Percentiles rank a stretch among this genome's conserved stretches.
phyloP scores from a whole-genome alignment of 2,329 filamentous ascomycete genomes.

The Neonectria punicea region DNA sequence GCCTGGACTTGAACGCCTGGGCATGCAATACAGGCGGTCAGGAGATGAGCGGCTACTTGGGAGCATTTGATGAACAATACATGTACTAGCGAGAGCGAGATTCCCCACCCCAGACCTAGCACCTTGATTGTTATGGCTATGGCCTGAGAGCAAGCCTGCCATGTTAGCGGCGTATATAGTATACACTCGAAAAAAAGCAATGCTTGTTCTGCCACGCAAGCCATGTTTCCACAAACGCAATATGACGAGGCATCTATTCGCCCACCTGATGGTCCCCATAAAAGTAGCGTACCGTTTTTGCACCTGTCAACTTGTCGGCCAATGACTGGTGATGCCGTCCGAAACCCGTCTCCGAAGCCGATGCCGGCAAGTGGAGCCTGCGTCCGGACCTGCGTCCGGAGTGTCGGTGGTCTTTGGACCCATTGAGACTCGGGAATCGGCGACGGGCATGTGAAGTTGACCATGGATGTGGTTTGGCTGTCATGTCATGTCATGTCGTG shows the following conservation, averaged over 20 bases:
- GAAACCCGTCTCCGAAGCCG: slow-evolving; percentile 25
- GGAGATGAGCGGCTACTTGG: slow-evolving; percentile 31
- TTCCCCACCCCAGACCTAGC: neutral
- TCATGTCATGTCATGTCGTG: slow-evolving; percentile 7
- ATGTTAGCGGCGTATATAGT: neutral
- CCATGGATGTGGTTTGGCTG: slow-evolving; percentile 8
- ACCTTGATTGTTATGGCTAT: neutral
- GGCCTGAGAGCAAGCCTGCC: neutral
- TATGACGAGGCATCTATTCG: neutral
- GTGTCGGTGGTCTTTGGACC: slow-evolving; percentile 9
- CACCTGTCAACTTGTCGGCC: neutral
- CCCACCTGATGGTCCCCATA: neutral
- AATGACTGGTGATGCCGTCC: slow-evolving; percentile 20
- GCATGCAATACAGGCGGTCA: slow-evolving; percentile 27
- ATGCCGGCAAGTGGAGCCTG: slow-evolving; percentile 20
- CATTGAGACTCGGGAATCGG: slow-evolving; percentile 30
- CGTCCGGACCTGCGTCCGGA: slow-evolving; percentile 24
- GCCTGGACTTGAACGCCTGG: slow-evolving; percentile 37
- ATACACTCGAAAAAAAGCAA: slow-evolving; percentile 7
- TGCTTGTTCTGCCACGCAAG: neutral
- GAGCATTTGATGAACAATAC: slow-evolving; percentile 39
- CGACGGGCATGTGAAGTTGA: neutral
- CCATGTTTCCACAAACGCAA: slow-evolving; percentile 10
- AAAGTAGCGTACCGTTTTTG: neutral
- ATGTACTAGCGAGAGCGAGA: slow-evolving; percentile 34